phyloP scores from a whole-genome alignment of 1,139 yeast species.

The Hansenula sp. region DNA sequence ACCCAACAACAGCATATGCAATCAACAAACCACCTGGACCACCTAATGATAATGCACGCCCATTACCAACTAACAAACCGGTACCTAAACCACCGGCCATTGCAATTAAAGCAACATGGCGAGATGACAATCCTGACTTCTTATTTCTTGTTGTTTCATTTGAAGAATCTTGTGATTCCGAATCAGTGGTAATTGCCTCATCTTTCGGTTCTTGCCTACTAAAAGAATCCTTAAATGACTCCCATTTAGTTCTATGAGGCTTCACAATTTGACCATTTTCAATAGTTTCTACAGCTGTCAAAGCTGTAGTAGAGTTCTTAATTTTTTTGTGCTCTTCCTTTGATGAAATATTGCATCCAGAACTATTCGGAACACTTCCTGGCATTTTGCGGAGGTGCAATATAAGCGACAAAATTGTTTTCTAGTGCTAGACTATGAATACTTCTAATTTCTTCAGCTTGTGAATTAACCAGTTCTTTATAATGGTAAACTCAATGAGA shows the following conservation, averaged over 20 bases:
- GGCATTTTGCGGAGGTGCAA: too few species aligned
- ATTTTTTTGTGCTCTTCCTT: too few species aligned
- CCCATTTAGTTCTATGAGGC: neutral
- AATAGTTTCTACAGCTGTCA: neutral
- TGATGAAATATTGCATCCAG: neutral
- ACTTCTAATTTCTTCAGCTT: too few species aligned
- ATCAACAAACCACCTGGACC: slow-evolving; percentile 68
- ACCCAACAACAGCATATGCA: slow-evolving; percentile 55
- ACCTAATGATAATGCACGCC: slow-evolving; percentile 57
- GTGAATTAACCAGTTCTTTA: too few species aligned
- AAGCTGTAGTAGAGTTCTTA: neutral
- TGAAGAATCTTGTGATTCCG: slow-evolving; percentile 3
- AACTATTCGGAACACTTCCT: too few species aligned
- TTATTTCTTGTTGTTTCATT: slow-evolving; percentile 5
- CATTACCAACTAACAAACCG: slow-evolving; percentile 63
- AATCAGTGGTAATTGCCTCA: neutral
- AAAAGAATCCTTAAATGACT: neutral
- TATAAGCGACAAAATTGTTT: too few species aligned
- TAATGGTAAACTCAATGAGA: too few species aligned
- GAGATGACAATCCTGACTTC: slow-evolving; percentile 17
- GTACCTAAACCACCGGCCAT: slow-evolving; percentile 62
- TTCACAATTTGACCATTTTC: neutral
- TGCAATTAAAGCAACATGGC: slow-evolving; percentile 56
- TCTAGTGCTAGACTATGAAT: too few species aligned
- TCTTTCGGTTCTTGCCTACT: neutral